Percentiles rank a stretch among this genome's conserved stretches.
phyloP scores from a whole-genome alignment of 768 basidiomycete genomes.

The Cystobasidium onofrii region DNA sequence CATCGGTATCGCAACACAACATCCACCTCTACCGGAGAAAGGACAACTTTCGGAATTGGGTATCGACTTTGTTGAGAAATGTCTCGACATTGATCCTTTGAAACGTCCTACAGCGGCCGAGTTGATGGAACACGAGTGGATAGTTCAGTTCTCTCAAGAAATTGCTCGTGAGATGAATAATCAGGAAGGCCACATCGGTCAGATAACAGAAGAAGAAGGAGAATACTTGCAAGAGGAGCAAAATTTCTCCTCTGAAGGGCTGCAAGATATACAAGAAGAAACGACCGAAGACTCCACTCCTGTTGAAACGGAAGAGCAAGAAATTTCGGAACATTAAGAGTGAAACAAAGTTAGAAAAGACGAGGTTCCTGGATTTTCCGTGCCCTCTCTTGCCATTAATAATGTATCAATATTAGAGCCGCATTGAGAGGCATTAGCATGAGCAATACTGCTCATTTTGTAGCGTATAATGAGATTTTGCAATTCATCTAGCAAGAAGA shows the following conservation, averaged over 20 bases:
- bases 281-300: not conserved
- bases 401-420: not conserved
- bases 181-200: not conserved
- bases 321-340: too few relatives aligned
- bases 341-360: too few relatives aligned
- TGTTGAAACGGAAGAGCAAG: conserved; percentile 7
- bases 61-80: conserved; percentile 86
- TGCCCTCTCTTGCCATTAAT: not conserved
- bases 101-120: conserved; percentile 74
- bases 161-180: conserved; percentile 12
- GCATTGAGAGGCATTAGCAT: not conserved
- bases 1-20: conserved; percentile 91
- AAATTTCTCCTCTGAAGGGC: not conserved
- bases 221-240: conserved; percentile 18
- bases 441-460: not conserved
- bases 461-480: not conserved
- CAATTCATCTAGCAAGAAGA: too few relatives aligned
- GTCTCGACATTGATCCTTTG: conserved; percentile 76
- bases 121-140: conserved; percentile 81
- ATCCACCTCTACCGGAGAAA: conserved; percentile 87
- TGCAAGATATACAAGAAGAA: not conserved
- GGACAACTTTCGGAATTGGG: conserved; percentile 79
- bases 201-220: conserved; percentile 25
- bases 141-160: conserved; percentile 45
- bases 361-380: too few relatives aligned